These are phyloP conservation scores for Tubosaeta sp. DNA, from an alignment of 768 basidiomycete genomes.

Conservation along the genomic window DNA sequence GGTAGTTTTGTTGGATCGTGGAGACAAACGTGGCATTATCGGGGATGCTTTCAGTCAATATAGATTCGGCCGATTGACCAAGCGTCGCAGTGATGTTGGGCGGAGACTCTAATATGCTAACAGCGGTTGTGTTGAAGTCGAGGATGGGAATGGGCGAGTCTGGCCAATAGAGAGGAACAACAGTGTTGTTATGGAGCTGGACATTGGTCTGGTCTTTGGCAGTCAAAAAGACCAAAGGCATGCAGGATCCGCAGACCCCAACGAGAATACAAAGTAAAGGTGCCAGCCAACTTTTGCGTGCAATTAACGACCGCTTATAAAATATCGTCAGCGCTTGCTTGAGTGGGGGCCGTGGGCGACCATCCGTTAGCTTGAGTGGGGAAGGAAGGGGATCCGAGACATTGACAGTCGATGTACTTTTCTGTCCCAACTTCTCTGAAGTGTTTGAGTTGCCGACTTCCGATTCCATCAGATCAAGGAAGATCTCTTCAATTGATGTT, in stretches of 20 bases:
- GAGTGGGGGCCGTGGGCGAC: conserved; percentile 52
- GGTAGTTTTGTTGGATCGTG: conserved; percentile 47
- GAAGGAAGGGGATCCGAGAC: conserved; percentile 3
- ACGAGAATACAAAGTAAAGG: conserved; percentile 51
- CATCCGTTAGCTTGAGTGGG: conserved; percentile 36
- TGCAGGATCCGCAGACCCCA: conserved; percentile 58
- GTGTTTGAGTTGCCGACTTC: conserved; percentile 3
- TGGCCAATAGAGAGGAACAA: conserved; percentile 54
- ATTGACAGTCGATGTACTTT: neutral
- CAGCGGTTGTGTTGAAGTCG: conserved; percentile 25
- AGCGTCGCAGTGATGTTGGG: conserved; percentile 47
- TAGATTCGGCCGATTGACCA: conserved; percentile 35
- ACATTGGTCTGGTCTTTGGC: conserved; percentile 42
- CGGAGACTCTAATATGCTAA: conserved; percentile 48
- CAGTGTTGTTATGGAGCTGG: conserved; percentile 33
- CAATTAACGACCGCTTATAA: conserved; percentile 62
- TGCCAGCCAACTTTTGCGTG: conserved; percentile 65
- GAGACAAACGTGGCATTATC: conserved; percentile 60
- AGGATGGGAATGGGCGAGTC: conserved; percentile 34
- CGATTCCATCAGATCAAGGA: conserved; percentile 64
- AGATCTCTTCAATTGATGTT: conserved; percentile 79
- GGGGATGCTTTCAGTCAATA: conserved; percentile 40
- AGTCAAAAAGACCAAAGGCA: conserved; percentile 58
- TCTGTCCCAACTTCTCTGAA: conserved; percentile 16
- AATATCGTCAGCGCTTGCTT: conserved; percentile 70